Evolutionary conservation across 1,284 basidiomycete species (phyloP), one percentile per base, ranked within the genome.

Genomic region (Gomphus bonarii): DNA sequence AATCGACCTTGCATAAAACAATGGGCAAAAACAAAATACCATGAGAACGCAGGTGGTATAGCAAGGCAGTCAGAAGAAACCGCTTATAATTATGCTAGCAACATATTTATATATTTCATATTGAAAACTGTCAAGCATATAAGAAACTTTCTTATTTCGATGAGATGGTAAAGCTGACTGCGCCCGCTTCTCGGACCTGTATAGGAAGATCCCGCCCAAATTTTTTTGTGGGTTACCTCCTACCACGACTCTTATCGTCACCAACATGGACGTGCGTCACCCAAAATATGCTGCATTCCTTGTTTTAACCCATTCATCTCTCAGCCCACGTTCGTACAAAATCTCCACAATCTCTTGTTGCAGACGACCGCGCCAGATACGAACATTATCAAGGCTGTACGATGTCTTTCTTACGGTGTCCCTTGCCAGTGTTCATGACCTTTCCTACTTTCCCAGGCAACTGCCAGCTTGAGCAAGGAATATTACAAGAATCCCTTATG

Each of bases 401-500:
- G 90, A 70, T 61, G 2, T 42, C 10, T 43, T 42, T 38, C 18
- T 54, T 62, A 56, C 63, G 65, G 68, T 50, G 55, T 62, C 56
- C 60, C 63, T 60, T 61, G 61, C 60, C 55, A 51, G 33, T 16
- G 58, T 55, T 36, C 44, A 50, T 42, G 18, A n/a, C 59, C 60
- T 25, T 44, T 25, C 1, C 43, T n/a, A 61, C 60, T 58, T 20
- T 16, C 14, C 14, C 64, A 97, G 92, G 95, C 95, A 7, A 99
- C 95, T 14, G 82, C 92, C 18, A 82, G 85, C 65, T 78, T 99
- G 58, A 95, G 95, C 72, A 84, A 84, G 62, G 85, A 93, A 56
- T 97, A 83, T 75, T 97, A 93, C 82, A 95, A 92, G 75, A 84
- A 86, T 68, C 81, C 93, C 16, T 76, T 81, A 72, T 97, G 92